A percentile compares a stretch with the other conserved stretches of the same genome.
Conservation (phyloP, 257 asterid genomes). For the Eustoma russellianum region DNA sequence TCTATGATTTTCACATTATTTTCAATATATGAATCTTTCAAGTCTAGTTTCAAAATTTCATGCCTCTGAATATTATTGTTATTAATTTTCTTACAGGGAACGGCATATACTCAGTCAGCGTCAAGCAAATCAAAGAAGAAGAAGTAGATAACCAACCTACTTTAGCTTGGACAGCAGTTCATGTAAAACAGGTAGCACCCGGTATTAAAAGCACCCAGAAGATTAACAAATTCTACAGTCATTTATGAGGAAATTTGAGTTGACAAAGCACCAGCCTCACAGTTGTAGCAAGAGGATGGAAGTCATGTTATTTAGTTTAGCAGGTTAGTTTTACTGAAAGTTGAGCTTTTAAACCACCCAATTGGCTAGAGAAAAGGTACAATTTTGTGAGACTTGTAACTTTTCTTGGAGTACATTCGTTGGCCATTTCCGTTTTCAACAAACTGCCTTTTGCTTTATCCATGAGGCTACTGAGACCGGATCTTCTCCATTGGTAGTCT, state of each 20-base stretch:
- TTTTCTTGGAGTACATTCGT: constrained; percentile 1
- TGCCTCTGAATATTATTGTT: background rate
- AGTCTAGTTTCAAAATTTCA: background rate
- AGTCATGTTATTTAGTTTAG: constrained; percentile 10
- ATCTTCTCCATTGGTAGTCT: background rate
- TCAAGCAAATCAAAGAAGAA: constrained; percentile 77
- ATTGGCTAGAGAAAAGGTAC: constrained; percentile 22
- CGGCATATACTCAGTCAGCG: constrained; percentile 61
- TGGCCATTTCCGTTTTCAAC: background rate
- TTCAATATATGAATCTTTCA: too few species aligned
- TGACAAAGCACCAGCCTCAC: constrained; percentile 18
- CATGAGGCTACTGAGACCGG: too few species aligned
- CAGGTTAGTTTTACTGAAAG: constrained; percentile 11
- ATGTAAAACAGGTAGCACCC: constrained; percentile 13
- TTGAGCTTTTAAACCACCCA: constrained; percentile 12
- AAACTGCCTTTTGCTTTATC: too few species aligned
- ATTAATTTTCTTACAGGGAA: constrained; percentile 44
- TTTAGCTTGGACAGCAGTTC: constrained; percentile 19
- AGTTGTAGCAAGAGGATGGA: constrained; percentile 48
- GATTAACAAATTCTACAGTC: constrained; percentile 8
- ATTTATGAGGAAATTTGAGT: constrained; percentile 17
- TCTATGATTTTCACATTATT: background rate
- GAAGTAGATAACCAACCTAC: constrained; percentile 37
- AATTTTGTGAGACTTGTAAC: constrained; percentile 34
- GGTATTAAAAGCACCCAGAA: constrained; percentile 12